Evolutionary conservation across 768 basidiomycete species (phyloP), one percentile per base, ranked within the genome.

Genomic region (Hemileccinum rubropunctum): DNA sequence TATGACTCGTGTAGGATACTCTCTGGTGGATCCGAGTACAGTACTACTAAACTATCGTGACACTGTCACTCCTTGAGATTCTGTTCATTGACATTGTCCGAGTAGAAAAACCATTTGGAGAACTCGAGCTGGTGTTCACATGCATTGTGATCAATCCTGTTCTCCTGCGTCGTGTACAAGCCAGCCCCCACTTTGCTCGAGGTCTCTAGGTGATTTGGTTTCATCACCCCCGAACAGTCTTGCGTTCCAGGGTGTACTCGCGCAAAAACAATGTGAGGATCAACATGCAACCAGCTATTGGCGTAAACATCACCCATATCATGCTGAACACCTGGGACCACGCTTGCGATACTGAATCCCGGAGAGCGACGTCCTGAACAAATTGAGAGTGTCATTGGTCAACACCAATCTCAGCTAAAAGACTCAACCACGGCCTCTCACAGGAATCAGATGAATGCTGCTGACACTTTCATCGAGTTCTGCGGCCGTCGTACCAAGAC

Each of bases 221-320:
- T 64, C 60, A 13, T 55, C 62, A 8, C 67, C 69, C n/a, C 18
- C 65, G 73, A 11, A 83, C 73, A 10, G 76, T 67, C 34, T 72
- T 74, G 3, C 84, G 75, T 39, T 80, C 68, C 30, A 88, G 70
- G n/a, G 82, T 76, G 62, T 89, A 88, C 30, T 73, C 72, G 43
- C 81, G 75, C 20, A 89, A 41, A 58, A 85, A 77, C 21, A 88
- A 59, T 13, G 77, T 60, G 50, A 76, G 53, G 18, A 86, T 54
- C 57, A 86, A 75, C 23, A 76, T 72, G 35, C 72, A 70, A 12
- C 79, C 83, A 13, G 76, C 21, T 21, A 88, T 64, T 0, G 86
- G 83, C 8, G 82, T 80, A 63, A 74, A 75, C 20, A 83, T 78
- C 35, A 83, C 54, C 86, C 87, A 89, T 38, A 89, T 83, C 41